Evolutionary conservation across 352 stramenopile genomes (phyloP).

Genomic region (Phytopythium mirpurense): DNA sequence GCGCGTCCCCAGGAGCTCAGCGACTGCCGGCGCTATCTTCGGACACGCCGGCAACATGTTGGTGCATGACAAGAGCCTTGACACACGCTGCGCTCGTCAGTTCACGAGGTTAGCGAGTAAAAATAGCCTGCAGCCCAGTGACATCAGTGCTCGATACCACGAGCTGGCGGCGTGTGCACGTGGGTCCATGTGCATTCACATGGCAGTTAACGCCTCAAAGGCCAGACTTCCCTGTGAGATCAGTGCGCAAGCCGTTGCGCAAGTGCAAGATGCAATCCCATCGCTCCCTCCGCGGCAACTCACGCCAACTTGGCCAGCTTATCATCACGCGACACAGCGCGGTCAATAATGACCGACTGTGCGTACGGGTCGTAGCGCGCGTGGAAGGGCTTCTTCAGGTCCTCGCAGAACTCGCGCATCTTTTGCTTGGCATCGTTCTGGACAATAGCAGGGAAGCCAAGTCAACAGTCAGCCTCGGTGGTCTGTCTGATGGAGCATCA

Average conservation of each 20-base stretch:
- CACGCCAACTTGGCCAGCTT: slow-evolving; percentile 32
- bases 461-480: neutral
- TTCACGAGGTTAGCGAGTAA: neutral
- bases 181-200: neutral
- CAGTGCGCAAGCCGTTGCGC: neutral
- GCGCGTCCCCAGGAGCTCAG: too few species aligned
- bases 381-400: slow-evolving; percentile 94
- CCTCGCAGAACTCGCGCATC: slow-evolving; percentile 95
- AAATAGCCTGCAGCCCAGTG: neutral
- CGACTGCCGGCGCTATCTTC: neutral
- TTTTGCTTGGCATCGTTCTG: slow-evolving; percentile 89
- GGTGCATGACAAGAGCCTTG: neutral
- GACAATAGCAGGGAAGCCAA: neutral
- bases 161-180: neutral
- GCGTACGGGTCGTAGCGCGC: slow-evolving; percentile 93
- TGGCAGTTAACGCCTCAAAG: neutral
- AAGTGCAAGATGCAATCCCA: neutral
- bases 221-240: neutral
- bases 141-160: too few species aligned
- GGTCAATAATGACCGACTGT: slow-evolving; percentile 79
- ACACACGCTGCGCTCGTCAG: neutral
- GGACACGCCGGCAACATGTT: too few species aligned
- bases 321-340: slow-evolving; percentile 58
- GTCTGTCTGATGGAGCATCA: neutral
- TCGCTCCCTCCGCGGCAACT: neutral